Percentiles rank a stretch among this genome's conserved stretches.
Evolutionary conservation across 495 filamentous ascomycete species (phyloP).

Genomic region (Tuber brumale): DNA sequence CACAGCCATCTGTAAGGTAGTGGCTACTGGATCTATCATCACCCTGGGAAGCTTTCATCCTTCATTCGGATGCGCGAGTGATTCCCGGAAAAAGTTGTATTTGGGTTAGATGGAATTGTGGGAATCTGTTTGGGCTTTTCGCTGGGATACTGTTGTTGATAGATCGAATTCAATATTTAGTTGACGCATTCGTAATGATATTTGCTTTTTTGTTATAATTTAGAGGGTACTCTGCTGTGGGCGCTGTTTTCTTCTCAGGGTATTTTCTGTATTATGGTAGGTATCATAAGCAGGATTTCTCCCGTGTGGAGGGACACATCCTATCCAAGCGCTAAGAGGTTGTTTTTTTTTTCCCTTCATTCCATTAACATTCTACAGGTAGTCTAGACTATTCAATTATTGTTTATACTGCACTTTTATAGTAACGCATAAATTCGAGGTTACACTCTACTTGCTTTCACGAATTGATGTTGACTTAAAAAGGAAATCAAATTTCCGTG

Average conservation of each 20-base stretch:
- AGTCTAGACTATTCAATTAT: background rate
- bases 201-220: background rate
- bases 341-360: background rate
- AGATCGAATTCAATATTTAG: background rate
- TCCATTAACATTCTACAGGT: background rate
- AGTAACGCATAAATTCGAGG: background rate
- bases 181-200: background rate
- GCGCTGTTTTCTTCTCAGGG: background rate
- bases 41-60: slow-evolving; percentile 2
- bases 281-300: too few species aligned
- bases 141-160: slow-evolving; percentile 1
- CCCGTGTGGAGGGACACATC: background rate
- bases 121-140: slow-evolving; percentile 3
- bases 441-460: background rate
- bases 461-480: background rate
- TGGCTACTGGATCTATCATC: background rate
- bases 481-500: background rate
- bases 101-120: background rate
- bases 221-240: background rate
- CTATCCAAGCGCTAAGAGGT: background rate
- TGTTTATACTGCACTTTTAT: background rate
- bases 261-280: background rate
- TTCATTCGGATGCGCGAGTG: background rate
- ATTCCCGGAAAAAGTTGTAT: background rate
- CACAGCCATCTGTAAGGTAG: background rate